Conservation (phyloP, 73 alveolate species). For the Blepharisma japonicum region DNA sequence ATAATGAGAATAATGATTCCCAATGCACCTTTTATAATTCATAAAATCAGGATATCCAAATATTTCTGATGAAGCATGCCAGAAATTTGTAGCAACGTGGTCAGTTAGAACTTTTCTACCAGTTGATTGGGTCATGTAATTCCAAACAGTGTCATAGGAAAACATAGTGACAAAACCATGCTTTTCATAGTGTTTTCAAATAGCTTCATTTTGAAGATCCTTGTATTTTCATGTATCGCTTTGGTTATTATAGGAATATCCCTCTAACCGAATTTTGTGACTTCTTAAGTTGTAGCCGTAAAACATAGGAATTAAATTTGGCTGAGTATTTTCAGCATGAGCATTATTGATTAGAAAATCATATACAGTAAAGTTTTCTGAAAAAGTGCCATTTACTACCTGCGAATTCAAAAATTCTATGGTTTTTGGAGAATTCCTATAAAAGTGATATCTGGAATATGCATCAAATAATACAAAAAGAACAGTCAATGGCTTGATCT, state of each 20-base stretch:
- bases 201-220: background rate
- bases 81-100: constrained; percentile 6
- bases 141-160: background rate
- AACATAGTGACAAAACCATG: constrained; percentile 22
- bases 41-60: background rate
- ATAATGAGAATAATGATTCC: constrained; percentile 19
- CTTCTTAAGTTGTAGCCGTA: background rate
- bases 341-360: constrained; percentile 24
- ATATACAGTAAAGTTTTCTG: background rate
- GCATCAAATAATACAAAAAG: constrained; percentile 8
- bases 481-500: constrained; percentile 1
- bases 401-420: background rate
- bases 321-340: constrained; percentile 16
- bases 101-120: constrained; percentile 10
- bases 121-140: background rate
- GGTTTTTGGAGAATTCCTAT: constrained; percentile 6
- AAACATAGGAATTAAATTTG: constrained; percentile 11
- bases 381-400: background rate
- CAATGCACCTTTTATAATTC: background rate
- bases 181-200: constrained; percentile 15
- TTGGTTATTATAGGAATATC: background rate
- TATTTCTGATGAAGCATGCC: constrained; percentile 4
- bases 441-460: background rate
- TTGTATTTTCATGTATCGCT: background rate
- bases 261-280: background rate